phyloP scores from a whole-genome alignment of 2,329 filamentous ascomycete genomes.

The Claviceps monticola region DNA sequence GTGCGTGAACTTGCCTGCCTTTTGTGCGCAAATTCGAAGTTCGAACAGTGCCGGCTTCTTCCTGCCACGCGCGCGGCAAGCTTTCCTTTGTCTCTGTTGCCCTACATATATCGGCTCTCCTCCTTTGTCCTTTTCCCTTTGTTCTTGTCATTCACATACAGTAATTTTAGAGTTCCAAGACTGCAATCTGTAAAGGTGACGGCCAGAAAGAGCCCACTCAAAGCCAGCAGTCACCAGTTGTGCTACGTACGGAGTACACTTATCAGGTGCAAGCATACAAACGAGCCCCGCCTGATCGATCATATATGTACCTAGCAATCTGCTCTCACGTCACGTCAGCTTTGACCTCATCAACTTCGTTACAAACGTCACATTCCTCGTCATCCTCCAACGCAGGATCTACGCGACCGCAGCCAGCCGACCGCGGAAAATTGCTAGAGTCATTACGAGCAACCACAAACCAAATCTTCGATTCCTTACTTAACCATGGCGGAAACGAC shows the following conservation, averaged over 20 bases:
- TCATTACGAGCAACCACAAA: background rate
- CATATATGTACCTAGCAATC: background rate
- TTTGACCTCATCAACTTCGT: background rate
- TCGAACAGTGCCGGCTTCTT: background rate
- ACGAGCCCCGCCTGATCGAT: background rate
- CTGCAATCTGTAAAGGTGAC: background rate
- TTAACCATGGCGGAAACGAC: slow-evolving; percentile 23
- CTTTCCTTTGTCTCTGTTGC: background rate
- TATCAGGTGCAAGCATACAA: too few relatives aligned
- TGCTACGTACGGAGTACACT: too few relatives aligned
- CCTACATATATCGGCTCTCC: background rate
- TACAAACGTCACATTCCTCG: too few relatives aligned
- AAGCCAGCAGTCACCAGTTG: background rate
- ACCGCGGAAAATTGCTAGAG: background rate
- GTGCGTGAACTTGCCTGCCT: too few relatives aligned
- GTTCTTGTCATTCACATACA: too few relatives aligned
- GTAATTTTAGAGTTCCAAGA: too few relatives aligned
- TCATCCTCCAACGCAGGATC: background rate
- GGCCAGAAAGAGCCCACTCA: background rate
- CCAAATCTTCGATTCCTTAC: background rate
- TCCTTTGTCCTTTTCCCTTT: background rate
- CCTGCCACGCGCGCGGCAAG: background rate
- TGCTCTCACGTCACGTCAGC: background rate
- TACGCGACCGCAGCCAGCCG: background rate
- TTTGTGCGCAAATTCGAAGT: too few relatives aligned